Evolutionary conservation across 1,284 basidiomycete genomes (phyloP), one percentile per base, ranked within the genome.

Genomic region (Afroboletus lepidellus): DNA sequence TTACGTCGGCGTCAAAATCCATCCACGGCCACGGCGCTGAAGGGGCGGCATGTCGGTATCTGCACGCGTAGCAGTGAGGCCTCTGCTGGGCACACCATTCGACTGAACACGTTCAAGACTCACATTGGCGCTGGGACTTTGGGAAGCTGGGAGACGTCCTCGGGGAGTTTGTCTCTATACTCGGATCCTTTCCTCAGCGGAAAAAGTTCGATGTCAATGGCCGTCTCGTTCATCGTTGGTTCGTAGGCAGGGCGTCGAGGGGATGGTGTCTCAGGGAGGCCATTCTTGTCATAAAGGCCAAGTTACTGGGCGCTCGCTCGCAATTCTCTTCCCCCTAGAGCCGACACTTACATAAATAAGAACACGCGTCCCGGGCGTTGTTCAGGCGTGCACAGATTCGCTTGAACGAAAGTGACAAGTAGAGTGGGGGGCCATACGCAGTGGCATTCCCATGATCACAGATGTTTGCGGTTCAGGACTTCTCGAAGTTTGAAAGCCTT

Each of bases 21-120:
- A 71, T 69, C 72, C 71, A 71, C n/a, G 72, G 69, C 72, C 69
- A 71, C 4, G 69, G 72, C 1, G 66, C 69, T 33, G 70, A 72
- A 9, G 72, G 69, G 5, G 62, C 58, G 3, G 71, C 70, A 60
- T 71, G 71, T 29, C 69, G 69, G 44, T 70, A 67, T 57, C 66
- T 68, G 41, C 3, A 16, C 36, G 33, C 45, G 48, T 5, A 18
- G 36, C 41, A 23, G 45, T 49, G 37, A 51, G 46, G 2, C n/a
- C 12, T 47, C 16, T 34, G 36, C 25, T 41, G 13, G 23, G 46
- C 27, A 9, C 7, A 16, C n/a, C n/a, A 44, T 32, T 7, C 9
- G 11, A 8, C 23, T 15, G 3, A 18, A 27, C 8, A 21, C 12
- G 8, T 18, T 12, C 15, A n/a, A 23, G 24, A 57, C 67, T 64